Percentiles rank a stretch among this genome's conserved stretches.
Evolutionary conservation across 371 early-diverging fungal species (phyloP).

Genomic region (Apophysomyces sp.): DNA sequence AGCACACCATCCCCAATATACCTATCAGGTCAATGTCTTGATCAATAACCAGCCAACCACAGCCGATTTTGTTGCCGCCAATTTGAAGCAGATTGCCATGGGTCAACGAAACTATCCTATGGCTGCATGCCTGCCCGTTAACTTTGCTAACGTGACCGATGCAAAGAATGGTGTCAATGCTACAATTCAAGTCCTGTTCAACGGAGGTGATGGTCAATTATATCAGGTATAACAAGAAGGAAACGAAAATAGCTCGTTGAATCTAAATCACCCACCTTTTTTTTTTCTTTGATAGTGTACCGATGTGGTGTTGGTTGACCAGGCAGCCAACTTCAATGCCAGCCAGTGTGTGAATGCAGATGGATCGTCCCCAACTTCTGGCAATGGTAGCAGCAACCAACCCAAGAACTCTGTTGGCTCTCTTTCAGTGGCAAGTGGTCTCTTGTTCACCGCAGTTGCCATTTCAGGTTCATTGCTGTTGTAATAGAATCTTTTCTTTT

Average conservation of each 20-base stretch:
- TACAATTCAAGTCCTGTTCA: slow-evolving; percentile 56
- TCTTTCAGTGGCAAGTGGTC: background rate
- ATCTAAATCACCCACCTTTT: background rate
- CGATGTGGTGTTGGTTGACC: slow-evolving; percentile 48
- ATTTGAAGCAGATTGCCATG: slow-evolving; percentile 18
- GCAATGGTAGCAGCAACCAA: background rate
- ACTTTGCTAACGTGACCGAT: slow-evolving; percentile 25
- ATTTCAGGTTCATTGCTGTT: background rate
- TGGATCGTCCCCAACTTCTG: slow-evolving; percentile 12
- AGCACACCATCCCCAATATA: slow-evolving; percentile 45
- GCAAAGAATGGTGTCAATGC: slow-evolving; percentile 48
- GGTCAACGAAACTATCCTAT: slow-evolving; percentile 42
- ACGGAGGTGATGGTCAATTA: slow-evolving; percentile 57
- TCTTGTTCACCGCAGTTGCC: background rate
- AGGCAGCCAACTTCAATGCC: slow-evolving; percentile 37
- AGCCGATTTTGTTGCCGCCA: slow-evolving; percentile 25
- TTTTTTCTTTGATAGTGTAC: slow-evolving; percentile 32
- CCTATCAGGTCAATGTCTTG: slow-evolving; percentile 44
- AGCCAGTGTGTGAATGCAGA: slow-evolving; percentile 43
- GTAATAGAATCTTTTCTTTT: too few species aligned
- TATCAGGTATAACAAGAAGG: slow-evolving; percentile 46
- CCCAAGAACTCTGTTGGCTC: background rate
- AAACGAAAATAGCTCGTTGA: too few species aligned
- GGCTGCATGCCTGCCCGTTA: slow-evolving; percentile 42
- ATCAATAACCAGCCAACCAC: slow-evolving; percentile 41